Evolutionary conservation across 768 basidiomycete genomes (phyloP), one percentile per base, ranked within the genome.

Genomic region (Coprinellus micaceus): DNA sequence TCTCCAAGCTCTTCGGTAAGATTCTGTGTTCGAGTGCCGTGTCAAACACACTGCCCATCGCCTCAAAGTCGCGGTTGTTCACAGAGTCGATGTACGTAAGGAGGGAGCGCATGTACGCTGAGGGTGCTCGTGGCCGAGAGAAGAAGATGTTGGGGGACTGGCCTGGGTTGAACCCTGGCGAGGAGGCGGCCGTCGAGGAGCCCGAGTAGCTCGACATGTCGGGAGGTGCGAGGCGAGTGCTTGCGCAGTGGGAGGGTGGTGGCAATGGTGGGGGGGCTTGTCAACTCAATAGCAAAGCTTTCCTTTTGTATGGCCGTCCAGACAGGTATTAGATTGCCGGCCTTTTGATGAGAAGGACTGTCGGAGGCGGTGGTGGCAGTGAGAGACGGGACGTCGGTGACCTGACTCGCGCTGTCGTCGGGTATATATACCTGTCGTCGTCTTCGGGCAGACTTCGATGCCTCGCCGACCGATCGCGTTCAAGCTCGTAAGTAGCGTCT

Each of bases 21-120:
- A 72, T 73, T 4, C 69, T 66, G 54, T 74, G 73, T 41, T 71
- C 71, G 9, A 76, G 65, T 28, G 57, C 49, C 0, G 68, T 65
- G 59, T 73, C 69, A 53, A 75, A 73, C 30, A 68, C 64, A 11
- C 64, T 60, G 21, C 69, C 57, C 49, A 69, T 60, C 13, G 61
- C 59, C 22, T 68, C 67, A 29, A 64, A 47, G 57, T 74, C 68
- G 66, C 67, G 68, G 4, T 62, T 47, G 36, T 73, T 66, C 24
- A 70, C 59, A 17, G 70, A 72, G 44, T 70, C 65, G 37, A 70
- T 53, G 50, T 69, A 74, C 22, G 61, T 63, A 24, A 76, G 64
- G n/a, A 74, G 63, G 10, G 69, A 63, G 19, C 66, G 68, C 47
- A 74, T 60, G 57, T 73, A 69, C 3, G 66, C 69, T 0, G 73